Percentiles rank a stretch among this genome's conserved stretches.
Conservation (phyloP, 495 filamentous ascomycete genomes). For the Lasiosphaeris hirsuta region DNA sequence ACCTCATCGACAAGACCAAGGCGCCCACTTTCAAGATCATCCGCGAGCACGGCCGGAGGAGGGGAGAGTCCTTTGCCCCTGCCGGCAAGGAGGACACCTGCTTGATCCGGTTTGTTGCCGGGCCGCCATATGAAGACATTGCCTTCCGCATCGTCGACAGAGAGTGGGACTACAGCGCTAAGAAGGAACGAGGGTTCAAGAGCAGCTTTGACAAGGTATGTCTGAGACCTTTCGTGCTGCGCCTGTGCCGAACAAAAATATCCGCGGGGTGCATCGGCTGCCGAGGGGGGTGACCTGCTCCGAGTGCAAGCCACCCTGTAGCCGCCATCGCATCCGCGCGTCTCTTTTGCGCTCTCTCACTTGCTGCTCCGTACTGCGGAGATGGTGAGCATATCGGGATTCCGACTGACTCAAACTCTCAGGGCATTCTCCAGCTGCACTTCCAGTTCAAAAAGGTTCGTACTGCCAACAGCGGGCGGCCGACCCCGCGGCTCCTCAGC, state of each 20-base stretch:
- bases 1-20: slow-evolving; percentile 93
- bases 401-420: slow-evolving; percentile 22
- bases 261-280: slow-evolving; percentile 6
- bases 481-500: background rate
- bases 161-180: slow-evolving; percentile 98
- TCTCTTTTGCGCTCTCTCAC: background rate
- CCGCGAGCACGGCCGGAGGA: slow-evolving; percentile 80
- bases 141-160: slow-evolving; percentile 98
- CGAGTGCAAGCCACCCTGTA: background rate
- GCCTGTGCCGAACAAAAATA: background rate
- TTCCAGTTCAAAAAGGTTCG: slow-evolving; percentile 90
- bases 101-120: slow-evolving; percentile 91
- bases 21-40: slow-evolving; percentile 95
- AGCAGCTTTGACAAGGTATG: slow-evolving; percentile 95
- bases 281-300: slow-evolving; percentile 1
- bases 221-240: slow-evolving; percentile 13
- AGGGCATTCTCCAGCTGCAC: slow-evolving; percentile 95
- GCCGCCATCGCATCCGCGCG: background rate
- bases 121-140: slow-evolving; percentile 94
- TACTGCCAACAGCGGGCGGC: background rate
- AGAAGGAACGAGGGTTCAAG: slow-evolving; percentile 89
- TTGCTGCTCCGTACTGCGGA: background rate
- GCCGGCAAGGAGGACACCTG: slow-evolving; percentile 99
- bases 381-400: background rate
- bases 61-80: slow-evolving; percentile 87